phyloP scores from a whole-genome alignment of 2,329 filamentous ascomycete species.

The Pyrenochaeta sp. region DNA sequence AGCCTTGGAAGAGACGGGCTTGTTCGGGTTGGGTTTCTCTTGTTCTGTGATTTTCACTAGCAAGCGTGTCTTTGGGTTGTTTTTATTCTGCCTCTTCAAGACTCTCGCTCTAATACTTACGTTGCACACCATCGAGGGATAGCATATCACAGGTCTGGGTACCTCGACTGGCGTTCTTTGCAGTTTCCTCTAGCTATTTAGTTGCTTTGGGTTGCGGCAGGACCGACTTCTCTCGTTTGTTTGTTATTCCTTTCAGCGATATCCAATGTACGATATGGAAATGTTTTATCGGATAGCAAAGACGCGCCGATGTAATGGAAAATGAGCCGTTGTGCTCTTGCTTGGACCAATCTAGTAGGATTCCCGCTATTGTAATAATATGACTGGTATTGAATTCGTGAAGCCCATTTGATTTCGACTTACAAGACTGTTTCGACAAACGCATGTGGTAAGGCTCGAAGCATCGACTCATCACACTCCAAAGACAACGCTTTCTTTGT shows the following conservation, averaged over 20 bases:
- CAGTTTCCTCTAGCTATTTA: background rate
- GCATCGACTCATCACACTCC: background rate
- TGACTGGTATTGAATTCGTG: background rate
- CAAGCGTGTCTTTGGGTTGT: constrained; percentile 1
- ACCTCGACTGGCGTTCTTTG: constrained; percentile 17
- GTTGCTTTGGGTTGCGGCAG: constrained; percentile 10
- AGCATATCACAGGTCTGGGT: constrained; percentile 23
- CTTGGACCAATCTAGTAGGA: background rate
- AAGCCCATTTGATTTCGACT: background rate
- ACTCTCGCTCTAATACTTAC: constrained; percentile 36
- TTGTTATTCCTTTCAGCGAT: constrained; percentile 9
- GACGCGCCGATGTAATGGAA: background rate
- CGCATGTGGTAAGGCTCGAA: background rate
- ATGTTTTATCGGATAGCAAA: background rate
- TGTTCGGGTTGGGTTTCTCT: constrained; percentile 10
- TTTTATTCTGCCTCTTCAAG: constrained; percentile 14
- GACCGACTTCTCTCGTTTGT: constrained; percentile 11
- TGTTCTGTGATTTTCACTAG: constrained; percentile 1
- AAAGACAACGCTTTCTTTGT: background rate
- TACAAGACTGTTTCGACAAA: background rate
- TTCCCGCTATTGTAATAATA: background rate
- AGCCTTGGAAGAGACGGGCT: constrained; percentile 3
- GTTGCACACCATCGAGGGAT: constrained; percentile 11
- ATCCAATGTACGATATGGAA: constrained; percentile 17
- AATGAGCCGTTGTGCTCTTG: background rate